These are phyloP conservation scores for Saccharomyces uvarum DNA, from an alignment of 1,139 yeast genomes.

Conservation along the genomic window DNA sequence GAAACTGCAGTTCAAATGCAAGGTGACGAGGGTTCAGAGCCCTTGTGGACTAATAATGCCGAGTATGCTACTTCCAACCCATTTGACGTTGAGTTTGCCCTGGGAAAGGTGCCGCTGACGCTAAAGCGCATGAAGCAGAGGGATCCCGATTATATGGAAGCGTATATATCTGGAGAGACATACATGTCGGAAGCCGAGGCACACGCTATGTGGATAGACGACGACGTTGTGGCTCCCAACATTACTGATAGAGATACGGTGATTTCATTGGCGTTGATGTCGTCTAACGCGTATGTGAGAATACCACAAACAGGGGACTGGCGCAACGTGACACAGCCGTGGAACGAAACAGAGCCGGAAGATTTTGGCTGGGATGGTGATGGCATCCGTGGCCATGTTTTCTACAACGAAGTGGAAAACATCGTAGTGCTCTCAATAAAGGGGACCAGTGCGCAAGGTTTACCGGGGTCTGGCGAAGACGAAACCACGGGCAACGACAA, in stretches of 20 bases:
- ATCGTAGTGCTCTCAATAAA: conserved; percentile 76
- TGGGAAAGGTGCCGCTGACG: conserved; percentile 14
- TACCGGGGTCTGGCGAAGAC: conserved; percentile 65
- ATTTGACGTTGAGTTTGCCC: conserved; percentile 16
- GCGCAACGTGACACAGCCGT: conserved; percentile 67
- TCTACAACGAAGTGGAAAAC: conserved; percentile 55
- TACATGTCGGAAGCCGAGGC: conserved; percentile 41
- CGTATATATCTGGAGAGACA: conserved; percentile 43
- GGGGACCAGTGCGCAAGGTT: conserved; percentile 86
- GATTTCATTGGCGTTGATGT: conserved; percentile 70
- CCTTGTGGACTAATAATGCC: conserved; percentile 19
- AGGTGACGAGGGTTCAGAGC: conserved; percentile 10
- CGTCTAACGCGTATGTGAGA: conserved; percentile 85
- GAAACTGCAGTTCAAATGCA: neutral
- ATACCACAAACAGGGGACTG: conserved; percentile 77
- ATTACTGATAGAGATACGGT: conserved; percentile 66
- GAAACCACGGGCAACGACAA: conserved; percentile 79
- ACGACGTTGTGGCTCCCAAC: conserved; percentile 55
- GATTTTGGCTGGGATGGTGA: conserved; percentile 80
- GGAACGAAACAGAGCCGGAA: conserved; percentile 35
- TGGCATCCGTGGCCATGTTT: conserved; percentile 87
- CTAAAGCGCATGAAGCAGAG: conserved; percentile 50
- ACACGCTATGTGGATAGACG: conserved; percentile 38
- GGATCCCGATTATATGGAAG: conserved; percentile 56
- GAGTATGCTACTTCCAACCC: conserved; percentile 23